phyloP scores from a whole-genome alignment of 805 yeast genomes.

The Pichia nanzhaoensis region DNA sequence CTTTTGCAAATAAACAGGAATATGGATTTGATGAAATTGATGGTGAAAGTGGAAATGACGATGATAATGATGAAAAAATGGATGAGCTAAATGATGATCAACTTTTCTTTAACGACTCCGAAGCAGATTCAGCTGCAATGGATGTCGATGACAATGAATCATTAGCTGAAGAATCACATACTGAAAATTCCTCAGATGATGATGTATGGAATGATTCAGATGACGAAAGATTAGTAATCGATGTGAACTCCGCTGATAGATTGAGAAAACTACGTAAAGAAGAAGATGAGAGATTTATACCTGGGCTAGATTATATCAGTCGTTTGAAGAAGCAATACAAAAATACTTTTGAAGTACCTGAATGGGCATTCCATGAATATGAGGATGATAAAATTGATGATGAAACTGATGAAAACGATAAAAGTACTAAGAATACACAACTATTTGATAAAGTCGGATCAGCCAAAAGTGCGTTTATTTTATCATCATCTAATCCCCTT shows the following conservation, averaged over 20 bases:
- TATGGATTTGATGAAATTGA: conserved; percentile 30
- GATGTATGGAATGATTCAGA: conserved; percentile 86
- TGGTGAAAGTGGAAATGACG: conserved; percentile 28
- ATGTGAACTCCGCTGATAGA: conserved; percentile 52
- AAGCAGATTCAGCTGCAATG: conserved; percentile 28
- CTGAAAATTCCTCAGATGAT: conserved; percentile 22
- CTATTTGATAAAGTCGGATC: conserved; percentile 15
- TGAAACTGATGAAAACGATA: conserved; percentile 15
- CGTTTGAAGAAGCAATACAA: conserved; percentile 56
- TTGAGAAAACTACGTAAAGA: conserved; percentile 64
- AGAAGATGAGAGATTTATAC: conserved; percentile 31
- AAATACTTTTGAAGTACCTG: conserved; percentile 72
- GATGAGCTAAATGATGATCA: conserved; percentile 39
- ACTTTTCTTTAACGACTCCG: conserved; percentile 49
- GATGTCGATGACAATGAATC: conserved; percentile 26
- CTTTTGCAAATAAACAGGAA: conserved; percentile 40
- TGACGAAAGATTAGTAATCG: conserved; percentile 66
- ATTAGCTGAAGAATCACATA: conserved; percentile 19
- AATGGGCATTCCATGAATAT: conserved; percentile 64
- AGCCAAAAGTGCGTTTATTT: conserved; percentile 16
- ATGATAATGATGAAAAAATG: conserved; percentile 30
- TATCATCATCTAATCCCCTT: conserved; percentile 28
- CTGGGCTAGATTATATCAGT: conserved; percentile 29
- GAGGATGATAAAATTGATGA: conserved; percentile 40
- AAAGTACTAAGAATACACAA: conserved; percentile 9